Base-by-base conservation (phyloP, 2,329 filamentous ascomycete species). In the Ceratocystis diversiconidia region DNA sequence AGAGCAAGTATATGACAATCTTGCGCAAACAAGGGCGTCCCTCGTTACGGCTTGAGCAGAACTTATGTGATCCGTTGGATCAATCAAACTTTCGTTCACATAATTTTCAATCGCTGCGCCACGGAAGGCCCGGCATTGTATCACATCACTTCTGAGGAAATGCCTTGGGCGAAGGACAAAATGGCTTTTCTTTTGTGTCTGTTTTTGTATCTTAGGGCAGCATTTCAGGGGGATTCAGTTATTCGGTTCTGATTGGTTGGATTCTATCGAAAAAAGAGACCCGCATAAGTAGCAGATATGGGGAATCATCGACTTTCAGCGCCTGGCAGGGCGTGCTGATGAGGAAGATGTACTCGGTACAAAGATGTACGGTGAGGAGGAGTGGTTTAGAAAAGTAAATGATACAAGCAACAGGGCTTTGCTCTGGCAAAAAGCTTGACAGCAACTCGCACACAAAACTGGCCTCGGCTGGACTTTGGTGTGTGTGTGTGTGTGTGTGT, bases 201-300 rank as follows among this genome's bases (percentile, higher is more conserved):
- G 12, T 7, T 57, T 57, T 57, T 17, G 15, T 15, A 30, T 57
- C 52, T 32, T 17, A n/a, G 55, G 28, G 36, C 10, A 15, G 36
- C 36, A 28, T 59, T 59, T 59, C 55, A 59, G 55, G 55, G 55
- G 55, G 55, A 59, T 59, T 59, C 28, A n/a, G 28, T 2, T 36
- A 32, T 10, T 36, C 15, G 55, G 15, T 5, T 19, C 32, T 59
- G 28, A 59, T 59, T 59, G 55, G 28, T 5, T 19, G 12, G 10
- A 36, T 59, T 30, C 19, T 6, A n/a, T n/a, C 10, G 36, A 59
- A 36, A 30, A 59, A 8, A 36, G 28, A 10, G 55, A 59, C 55
- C 55, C 48, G 48, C 48, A 52, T 28, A 52, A 28, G 12, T 15
- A 52, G 7, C 17, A 59, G 17, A 57, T 32, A 59, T 36, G 55